Conservation (phyloP, 805 yeast species). For the Tetrapisispora taiwanensis region DNA sequence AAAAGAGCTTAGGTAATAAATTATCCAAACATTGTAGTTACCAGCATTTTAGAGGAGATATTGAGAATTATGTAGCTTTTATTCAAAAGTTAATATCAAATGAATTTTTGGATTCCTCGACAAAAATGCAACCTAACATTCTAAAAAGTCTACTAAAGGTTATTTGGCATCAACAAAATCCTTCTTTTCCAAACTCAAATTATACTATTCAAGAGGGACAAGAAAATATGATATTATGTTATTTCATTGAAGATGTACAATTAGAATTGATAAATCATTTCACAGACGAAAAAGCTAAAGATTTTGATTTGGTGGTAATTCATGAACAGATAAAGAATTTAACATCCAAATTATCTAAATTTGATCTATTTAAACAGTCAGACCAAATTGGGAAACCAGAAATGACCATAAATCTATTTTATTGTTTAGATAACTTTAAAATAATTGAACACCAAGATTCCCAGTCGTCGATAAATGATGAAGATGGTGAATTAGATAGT, state of each 20-base stretch:
- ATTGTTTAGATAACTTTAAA: conserved; percentile 10
- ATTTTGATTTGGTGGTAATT: conserved; percentile 19
- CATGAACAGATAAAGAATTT: background rate
- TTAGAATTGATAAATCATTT: conserved; percentile 1
- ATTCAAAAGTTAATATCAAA: conserved; percentile 16
- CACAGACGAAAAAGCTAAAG: conserved; percentile 18
- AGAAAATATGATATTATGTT: conserved; percentile 16
- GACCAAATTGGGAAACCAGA: background rate
- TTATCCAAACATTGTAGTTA: background rate
- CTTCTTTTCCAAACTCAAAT: no score
- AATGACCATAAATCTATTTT: conserved; percentile 7
- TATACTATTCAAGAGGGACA: conserved; percentile 15
- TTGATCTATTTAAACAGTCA: background rate
- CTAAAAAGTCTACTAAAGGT: conserved; percentile 18
- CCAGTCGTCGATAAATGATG: background rate
- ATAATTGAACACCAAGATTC: background rate
- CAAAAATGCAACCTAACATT: conserved; percentile 17
- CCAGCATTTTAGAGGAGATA: background rate
- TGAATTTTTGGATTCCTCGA: conserved; percentile 13
- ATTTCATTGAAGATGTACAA: conserved; percentile 12
- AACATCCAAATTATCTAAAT: background rate
- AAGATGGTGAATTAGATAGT: conserved; percentile 4
- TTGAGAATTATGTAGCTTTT: conserved; percentile 5
- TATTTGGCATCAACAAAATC: conserved; percentile 13
- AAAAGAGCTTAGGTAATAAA: background rate